These are phyloP conservation scores for Aspergillus vadensis DNA, from an alignment of 2,329 filamentous ascomycete species.

Conservation along the genomic window DNA sequence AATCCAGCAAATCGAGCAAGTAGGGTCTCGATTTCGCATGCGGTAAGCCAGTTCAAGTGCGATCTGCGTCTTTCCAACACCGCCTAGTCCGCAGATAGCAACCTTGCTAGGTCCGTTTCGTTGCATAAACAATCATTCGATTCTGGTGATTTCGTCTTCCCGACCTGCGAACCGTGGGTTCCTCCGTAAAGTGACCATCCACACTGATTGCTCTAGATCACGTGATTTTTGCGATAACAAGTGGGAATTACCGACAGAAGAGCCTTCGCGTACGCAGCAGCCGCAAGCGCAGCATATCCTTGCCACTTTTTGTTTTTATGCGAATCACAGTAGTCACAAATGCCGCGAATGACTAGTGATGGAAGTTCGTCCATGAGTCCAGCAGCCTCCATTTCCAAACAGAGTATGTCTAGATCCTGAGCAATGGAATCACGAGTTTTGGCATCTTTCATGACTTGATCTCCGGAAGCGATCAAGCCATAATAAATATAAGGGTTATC, in stretches of 20 bases:
- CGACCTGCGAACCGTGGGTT: too few species aligned
- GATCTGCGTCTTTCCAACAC: too few species aligned
- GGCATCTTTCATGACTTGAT: not conserved
- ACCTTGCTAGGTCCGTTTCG: too few species aligned
- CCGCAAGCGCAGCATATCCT: constrained; percentile 25
- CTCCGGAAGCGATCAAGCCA: constrained; percentile 9
- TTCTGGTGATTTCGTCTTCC: too few species aligned
- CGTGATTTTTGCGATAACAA: too few species aligned
- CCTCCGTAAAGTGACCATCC: too few species aligned
- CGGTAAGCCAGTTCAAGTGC: too few species aligned
- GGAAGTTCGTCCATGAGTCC: constrained; percentile 24
- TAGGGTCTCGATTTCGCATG: too few species aligned
- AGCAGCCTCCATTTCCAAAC: constrained; percentile 14
- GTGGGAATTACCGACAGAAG: constrained; percentile 9
- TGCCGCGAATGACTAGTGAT: constrained; percentile 28
- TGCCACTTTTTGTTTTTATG: constrained; percentile 32
- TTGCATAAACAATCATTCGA: too few species aligned
- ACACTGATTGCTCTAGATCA: too few species aligned
- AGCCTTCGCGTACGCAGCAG: constrained; percentile 28
- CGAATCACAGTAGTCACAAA: constrained; percentile 30
- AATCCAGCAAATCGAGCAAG: too few species aligned
- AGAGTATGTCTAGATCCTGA: not conserved
- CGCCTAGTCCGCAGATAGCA: too few species aligned
- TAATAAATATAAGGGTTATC: not conserved
- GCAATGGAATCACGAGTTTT: not conserved